phyloP scores from a whole-genome alignment of 768 basidiomycete genomes.

The Termitomyces sp. region DNA sequence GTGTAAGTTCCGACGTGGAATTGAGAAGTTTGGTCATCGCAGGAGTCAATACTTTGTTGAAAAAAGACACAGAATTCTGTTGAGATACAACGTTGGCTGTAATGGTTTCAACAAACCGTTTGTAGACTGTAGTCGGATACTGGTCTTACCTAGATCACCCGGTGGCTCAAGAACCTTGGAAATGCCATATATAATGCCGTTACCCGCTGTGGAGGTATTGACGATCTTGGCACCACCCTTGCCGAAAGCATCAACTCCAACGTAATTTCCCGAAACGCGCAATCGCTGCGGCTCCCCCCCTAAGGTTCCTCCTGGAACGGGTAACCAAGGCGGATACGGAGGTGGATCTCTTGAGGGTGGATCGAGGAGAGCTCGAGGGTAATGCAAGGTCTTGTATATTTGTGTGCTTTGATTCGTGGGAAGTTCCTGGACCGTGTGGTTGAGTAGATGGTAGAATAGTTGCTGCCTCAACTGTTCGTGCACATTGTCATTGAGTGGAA shows the following conservation, averaged over 20 bases:
- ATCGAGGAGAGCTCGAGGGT: constrained; percentile 53
- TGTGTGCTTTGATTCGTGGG: constrained; percentile 32
- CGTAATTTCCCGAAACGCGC: constrained; percentile 50
- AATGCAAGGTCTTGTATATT: constrained; percentile 61
- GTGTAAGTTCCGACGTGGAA: constrained; percentile 65
- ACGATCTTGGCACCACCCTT: constrained; percentile 65
- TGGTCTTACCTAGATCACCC: constrained; percentile 58
- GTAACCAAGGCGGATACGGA: constrained; percentile 82
- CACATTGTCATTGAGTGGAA: constrained; percentile 64
- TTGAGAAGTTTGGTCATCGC: constrained; percentile 55
- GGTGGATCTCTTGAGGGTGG: constrained; percentile 65
- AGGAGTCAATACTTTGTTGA: constrained; percentile 64
- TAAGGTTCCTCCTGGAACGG: constrained; percentile 74
- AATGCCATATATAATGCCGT: constrained; percentile 77
- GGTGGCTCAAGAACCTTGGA: constrained; percentile 73
- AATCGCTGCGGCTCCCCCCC: constrained; percentile 80
- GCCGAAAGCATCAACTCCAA: constrained; percentile 78
- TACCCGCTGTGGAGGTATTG: constrained; percentile 55
- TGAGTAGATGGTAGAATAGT: constrained; percentile 91
- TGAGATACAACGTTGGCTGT: constrained; percentile 57
- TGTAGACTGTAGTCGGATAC: background rate
- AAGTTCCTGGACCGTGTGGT: constrained; percentile 58
- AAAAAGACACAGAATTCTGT: constrained; percentile 63
- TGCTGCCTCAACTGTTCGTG: constrained; percentile 83
- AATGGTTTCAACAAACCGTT: background rate